These are phyloP conservation scores for Plantago major DNA, from an alignment of 257 asterid species.

Conservation along the genomic window DNA sequence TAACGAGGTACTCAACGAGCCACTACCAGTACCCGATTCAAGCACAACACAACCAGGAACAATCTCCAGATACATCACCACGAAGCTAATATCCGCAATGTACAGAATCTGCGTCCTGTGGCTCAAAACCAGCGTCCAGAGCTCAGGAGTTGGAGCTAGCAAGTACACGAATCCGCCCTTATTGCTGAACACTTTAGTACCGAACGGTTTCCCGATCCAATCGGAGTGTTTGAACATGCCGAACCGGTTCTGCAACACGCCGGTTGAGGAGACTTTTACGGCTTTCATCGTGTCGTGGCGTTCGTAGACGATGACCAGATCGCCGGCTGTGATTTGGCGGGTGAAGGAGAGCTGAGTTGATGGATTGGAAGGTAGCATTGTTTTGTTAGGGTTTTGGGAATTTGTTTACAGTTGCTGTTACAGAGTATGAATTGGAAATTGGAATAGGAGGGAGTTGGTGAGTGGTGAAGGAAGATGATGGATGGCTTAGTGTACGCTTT, in stretches of 20 bases:
- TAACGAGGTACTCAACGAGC: conserved; percentile 82
- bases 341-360: conserved; percentile 49
- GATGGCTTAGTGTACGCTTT: too few relatives aligned
- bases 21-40: conserved; percentile 98
- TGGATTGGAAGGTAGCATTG: conserved; percentile 48
- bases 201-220: conserved; percentile 90
- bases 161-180: conserved; percentile 79
- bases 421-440: not conserved
- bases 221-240: conserved; percentile 84
- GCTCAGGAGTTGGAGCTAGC: conserved; percentile 92
- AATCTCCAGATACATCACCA: conserved; percentile 78
- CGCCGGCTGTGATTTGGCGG: conserved; percentile 59
- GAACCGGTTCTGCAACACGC: conserved; percentile 75
- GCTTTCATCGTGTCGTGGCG: conserved; percentile 79
- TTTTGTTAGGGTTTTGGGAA: not conserved
- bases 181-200: conserved; percentile 74
- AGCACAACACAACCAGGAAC: conserved; percentile 91
- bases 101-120: conserved; percentile 96
- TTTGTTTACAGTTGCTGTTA: not conserved
- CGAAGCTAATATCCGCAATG: conserved; percentile 91
- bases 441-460: not conserved
- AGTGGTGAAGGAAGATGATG: not conserved
- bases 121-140: conserved; percentile 92
- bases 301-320: conserved; percentile 79
- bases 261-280: conserved; percentile 52